phyloP scores from a whole-genome alignment of 768 basidiomycete species.

The Saitozyma sp. region DNA sequence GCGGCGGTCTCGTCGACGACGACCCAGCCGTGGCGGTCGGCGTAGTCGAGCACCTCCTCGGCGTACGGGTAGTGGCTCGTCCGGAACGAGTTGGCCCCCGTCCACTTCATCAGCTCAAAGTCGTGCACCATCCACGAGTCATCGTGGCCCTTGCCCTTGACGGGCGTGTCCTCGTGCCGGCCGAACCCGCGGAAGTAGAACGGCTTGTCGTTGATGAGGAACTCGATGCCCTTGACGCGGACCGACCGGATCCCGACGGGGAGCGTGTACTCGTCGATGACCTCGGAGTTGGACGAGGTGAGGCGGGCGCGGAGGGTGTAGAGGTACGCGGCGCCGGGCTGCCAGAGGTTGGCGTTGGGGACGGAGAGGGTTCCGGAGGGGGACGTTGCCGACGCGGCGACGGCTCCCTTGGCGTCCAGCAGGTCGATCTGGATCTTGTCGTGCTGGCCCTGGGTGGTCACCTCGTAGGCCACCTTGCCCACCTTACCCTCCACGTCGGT shows the following conservation, averaged over 20 bases:
- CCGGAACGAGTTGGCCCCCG: slow-evolving; percentile 36
- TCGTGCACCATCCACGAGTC: slow-evolving; percentile 41
- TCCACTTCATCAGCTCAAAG: slow-evolving; percentile 36
- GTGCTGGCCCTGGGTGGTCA: slow-evolving; percentile 7
- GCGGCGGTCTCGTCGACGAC: slow-evolving; percentile 36
- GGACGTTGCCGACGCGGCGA: slow-evolving; percentile 7
- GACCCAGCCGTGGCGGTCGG: slow-evolving; percentile 34
- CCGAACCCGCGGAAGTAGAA: slow-evolving; percentile 37
- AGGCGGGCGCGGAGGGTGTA: slow-evolving; percentile 22
- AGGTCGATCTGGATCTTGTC: slow-evolving; percentile 16
- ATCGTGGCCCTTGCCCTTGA: slow-evolving; percentile 38
- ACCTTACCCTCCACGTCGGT: slow-evolving; percentile 21
- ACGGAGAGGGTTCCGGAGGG: slow-evolving; percentile 16
- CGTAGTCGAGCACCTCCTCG: slow-evolving; percentile 37
- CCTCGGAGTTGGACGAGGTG: background rate
- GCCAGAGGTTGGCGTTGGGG: slow-evolving; percentile 27
- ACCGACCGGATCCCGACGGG: slow-evolving; percentile 34
- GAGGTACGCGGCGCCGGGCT: slow-evolving; percentile 33
- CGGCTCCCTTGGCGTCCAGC: slow-evolving; percentile 16
- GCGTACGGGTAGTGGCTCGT: slow-evolving; percentile 40
- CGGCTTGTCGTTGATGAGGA: slow-evolving; percentile 36
- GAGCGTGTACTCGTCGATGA: slow-evolving; percentile 32
- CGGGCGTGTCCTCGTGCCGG: slow-evolving; percentile 31
- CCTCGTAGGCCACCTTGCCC: slow-evolving; percentile 18
- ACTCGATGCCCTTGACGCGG: slow-evolving; percentile 18